phyloP scores from a whole-genome alignment of 75 land plant species.

The Cunninghamia lanceolata region DNA sequence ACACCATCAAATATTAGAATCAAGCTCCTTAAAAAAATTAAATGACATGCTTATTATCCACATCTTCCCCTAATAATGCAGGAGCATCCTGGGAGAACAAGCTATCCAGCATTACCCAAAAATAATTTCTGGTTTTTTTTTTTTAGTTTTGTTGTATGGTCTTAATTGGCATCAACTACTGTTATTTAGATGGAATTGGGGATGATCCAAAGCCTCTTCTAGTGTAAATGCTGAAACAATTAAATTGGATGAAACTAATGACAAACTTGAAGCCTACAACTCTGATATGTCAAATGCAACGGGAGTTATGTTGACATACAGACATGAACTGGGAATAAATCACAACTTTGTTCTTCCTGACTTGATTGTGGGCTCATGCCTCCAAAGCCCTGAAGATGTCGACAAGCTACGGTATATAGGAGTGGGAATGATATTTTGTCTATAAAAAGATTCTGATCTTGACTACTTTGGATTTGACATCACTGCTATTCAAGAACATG shows the following conservation, averaged over 20 bases:
- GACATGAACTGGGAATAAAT: conserved; percentile 96
- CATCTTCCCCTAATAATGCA: no score
- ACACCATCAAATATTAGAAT: no score
- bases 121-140: no score
- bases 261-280: conserved; percentile 70
- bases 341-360: conserved; percentile 86
- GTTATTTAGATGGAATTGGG: no score
- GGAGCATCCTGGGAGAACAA: no score
- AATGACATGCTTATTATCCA: no score
- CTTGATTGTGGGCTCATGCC: conserved; percentile 94
- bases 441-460: conserved; percentile 91
- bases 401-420: conserved; percentile 75
- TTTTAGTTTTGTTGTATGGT: no score
- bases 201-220: not conserved
- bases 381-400: conserved; percentile 93
- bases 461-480: conserved; percentile 96
- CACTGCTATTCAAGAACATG: no score
- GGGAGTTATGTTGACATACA: conserved; percentile 90
- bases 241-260: not conserved
- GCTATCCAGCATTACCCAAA: no score
- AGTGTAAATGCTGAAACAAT: not conserved
- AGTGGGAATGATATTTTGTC: conserved; percentile 84
- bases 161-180: no score
- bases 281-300: conserved; percentile 78
- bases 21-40: no score